These are phyloP conservation scores for Rubus idaeus DNA, from an alignment of 306 rosid species.

Conservation along the genomic window DNA sequence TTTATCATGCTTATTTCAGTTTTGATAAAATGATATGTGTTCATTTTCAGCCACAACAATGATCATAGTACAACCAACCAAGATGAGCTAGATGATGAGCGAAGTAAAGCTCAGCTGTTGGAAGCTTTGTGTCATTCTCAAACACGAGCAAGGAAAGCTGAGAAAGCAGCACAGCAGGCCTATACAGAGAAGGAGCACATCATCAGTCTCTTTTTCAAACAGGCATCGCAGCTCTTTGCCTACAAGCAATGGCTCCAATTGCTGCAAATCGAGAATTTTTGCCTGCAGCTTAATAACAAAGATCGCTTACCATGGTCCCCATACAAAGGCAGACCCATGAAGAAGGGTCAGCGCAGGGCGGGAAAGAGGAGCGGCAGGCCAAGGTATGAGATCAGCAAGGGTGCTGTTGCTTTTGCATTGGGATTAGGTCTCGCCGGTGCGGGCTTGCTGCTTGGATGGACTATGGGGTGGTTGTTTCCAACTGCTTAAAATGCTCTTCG, in stretches of 20 bases:
- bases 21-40: conserved; percentile 10
- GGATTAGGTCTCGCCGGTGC: conserved; percentile 86
- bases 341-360: conserved; percentile 38
- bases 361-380: conserved; percentile 39
- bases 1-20: conserved; percentile 18
- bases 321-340: conserved; percentile 35
- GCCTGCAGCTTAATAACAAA: conserved; percentile 65
- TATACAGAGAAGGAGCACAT: conserved; percentile 83
- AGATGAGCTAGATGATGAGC: conserved; percentile 17
- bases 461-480: conserved; percentile 87
- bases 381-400: conserved; percentile 39
- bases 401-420: conserved; percentile 53
- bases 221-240: conserved; percentile 84
- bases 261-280: conserved; percentile 79
- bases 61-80: conserved; percentile 31
- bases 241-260: conserved; percentile 81
- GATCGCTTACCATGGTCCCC: conserved; percentile 52
- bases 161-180: conserved; percentile 75
- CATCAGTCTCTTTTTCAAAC: conserved; percentile 64
- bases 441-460: conserved; percentile 92
- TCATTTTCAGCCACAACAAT: conserved; percentile 40
- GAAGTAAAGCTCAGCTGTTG: conserved; percentile 62
- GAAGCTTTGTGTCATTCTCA: conserved; percentile 89
- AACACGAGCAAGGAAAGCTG: conserved; percentile 92
- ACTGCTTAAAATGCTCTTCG: conserved; percentile 26